A percentile compares a stretch with the other conserved stretches of the same genome.
phyloP scores from a whole-genome alignment of 441 rosid species.

The Biscutella laevigata region DNA sequence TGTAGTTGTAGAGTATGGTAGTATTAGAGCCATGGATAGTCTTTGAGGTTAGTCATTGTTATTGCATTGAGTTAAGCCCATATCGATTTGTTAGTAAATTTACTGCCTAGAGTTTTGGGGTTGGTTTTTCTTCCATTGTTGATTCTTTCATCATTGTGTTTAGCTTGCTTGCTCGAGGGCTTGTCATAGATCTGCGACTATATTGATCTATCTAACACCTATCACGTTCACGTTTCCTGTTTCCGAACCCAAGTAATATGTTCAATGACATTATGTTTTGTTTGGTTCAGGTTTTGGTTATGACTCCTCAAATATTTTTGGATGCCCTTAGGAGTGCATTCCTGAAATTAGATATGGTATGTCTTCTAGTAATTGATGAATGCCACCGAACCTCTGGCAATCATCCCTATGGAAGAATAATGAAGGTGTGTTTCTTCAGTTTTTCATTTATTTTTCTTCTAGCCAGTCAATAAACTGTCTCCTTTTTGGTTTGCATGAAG shows the following conservation, averaged over 20 bases:
- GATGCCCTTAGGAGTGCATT: slow-evolving; percentile 68
- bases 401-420: slow-evolving; percentile 69
- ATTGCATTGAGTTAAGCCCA: neutral
- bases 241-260: neutral
- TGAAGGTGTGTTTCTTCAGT: slow-evolving; percentile 52
- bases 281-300: slow-evolving; percentile 61
- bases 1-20: too few species aligned
- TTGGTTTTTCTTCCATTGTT: slow-evolving; percentile 3
- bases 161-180: neutral
- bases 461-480: neutral
- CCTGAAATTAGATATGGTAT: slow-evolving; percentile 48
- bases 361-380: slow-evolving; percentile 70
- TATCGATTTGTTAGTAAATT: neutral
- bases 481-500: slow-evolving; percentile 31
- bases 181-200: neutral
- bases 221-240: neutral
- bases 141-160: neutral
- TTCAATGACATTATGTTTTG: neutral
- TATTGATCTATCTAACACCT: neutral
- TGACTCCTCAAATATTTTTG: slow-evolving; percentile 86
- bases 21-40: neutral
- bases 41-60: too few species aligned
- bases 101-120: neutral
- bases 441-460: neutral
- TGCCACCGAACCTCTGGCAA: slow-evolving; percentile 76